These are phyloP conservation scores for Cordyceps javanica DNA, from an alignment of 2,329 filamentous ascomycete genomes.

Conservation along the genomic window DNA sequence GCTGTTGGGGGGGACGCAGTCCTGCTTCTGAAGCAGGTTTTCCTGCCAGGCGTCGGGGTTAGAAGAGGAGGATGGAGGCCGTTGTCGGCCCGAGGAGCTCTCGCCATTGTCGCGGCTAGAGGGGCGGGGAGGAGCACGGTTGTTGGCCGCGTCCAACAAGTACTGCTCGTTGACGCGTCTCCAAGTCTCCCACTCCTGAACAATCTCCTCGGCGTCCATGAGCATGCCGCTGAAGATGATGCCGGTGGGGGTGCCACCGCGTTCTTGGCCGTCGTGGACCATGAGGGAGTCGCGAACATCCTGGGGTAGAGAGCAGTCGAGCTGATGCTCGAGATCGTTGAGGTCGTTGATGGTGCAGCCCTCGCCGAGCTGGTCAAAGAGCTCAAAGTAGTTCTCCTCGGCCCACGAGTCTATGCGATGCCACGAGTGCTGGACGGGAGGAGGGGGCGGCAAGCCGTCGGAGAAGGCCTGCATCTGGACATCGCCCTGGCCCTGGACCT, in stretches of 20 bases:
- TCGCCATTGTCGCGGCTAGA: slow-evolving; percentile 63
- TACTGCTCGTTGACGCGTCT: slow-evolving; percentile 87
- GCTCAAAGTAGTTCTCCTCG: slow-evolving; percentile 90
- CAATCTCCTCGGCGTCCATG: slow-evolving; percentile 95
- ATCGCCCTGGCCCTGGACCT: slow-evolving; percentile 67
- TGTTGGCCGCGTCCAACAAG: slow-evolving; percentile 54
- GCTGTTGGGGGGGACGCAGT: slow-evolving; percentile 77
- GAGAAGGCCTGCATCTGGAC: slow-evolving; percentile 96
- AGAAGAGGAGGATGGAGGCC: slow-evolving; percentile 40
- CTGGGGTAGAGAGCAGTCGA: slow-evolving; percentile 88
- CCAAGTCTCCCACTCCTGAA: slow-evolving; percentile 98
- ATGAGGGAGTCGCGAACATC: slow-evolving; percentile 89
- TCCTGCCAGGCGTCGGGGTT: slow-evolving; percentile 69
- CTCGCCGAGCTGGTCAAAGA: slow-evolving; percentile 89
- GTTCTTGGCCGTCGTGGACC: slow-evolving; percentile 94
- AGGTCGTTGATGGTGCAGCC: slow-evolving; percentile 90
- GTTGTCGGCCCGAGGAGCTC: slow-evolving; percentile 61
- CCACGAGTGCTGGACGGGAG: slow-evolving; percentile 87
- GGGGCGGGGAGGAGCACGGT: slow-evolving; percentile 57
- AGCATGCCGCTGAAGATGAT: slow-evolving; percentile 93
- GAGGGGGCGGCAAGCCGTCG: slow-evolving; percentile 83
- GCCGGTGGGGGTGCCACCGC: slow-evolving; percentile 82
- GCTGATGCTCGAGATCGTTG: slow-evolving; percentile 91
- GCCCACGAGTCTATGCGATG: slow-evolving; percentile 88
- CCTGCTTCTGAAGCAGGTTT: slow-evolving; percentile 76